Conservation (phyloP, 495 filamentous ascomycete species). For the Ascodesmis nigricans region DNA sequence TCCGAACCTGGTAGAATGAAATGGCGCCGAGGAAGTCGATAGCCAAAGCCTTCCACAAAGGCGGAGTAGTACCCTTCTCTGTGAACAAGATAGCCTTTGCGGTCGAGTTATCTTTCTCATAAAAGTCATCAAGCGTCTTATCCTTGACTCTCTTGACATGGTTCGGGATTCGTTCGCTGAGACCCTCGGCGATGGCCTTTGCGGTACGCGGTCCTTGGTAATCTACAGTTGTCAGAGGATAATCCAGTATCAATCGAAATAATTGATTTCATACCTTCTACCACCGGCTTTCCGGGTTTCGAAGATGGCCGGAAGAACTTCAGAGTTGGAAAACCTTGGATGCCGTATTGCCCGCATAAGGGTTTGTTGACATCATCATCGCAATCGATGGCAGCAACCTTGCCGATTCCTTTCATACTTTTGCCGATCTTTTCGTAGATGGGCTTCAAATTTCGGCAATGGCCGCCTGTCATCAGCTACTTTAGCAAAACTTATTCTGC, state of each 20-base stretch:
- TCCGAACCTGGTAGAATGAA: slow-evolving; percentile 61
- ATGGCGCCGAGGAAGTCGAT: slow-evolving; percentile 79
- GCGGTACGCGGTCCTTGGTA: slow-evolving; percentile 67
- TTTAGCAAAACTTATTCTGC: background rate
- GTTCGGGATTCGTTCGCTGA: slow-evolving; percentile 74
- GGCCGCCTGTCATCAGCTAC: slow-evolving; percentile 56
- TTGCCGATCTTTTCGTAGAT: slow-evolving; percentile 87
- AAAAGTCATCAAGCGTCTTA: slow-evolving; percentile 55
- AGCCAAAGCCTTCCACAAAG: slow-evolving; percentile 62
- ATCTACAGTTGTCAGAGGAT: slow-evolving; percentile 27
- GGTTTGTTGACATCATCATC: slow-evolving; percentile 86
- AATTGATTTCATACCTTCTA: slow-evolving; percentile 35
- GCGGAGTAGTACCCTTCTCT: slow-evolving; percentile 71
- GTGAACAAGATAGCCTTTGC: slow-evolving; percentile 86
- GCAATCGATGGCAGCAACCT: slow-evolving; percentile 87
- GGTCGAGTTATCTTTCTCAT: slow-evolving; percentile 45
- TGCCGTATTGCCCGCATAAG: slow-evolving; percentile 69
- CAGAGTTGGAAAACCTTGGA: slow-evolving; percentile 88
- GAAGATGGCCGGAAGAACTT: slow-evolving; percentile 81
- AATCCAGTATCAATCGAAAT: no score
- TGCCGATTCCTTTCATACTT: slow-evolving; percentile 68
- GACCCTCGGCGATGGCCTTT: slow-evolving; percentile 68
- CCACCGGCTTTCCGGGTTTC: slow-evolving; percentile 53
- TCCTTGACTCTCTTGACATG: slow-evolving; percentile 64
- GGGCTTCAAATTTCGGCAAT: slow-evolving; percentile 87